Evolutionary conservation across 495 filamentous ascomycete genomes (phyloP).

Genomic region (Daldinia decipiens): DNA sequence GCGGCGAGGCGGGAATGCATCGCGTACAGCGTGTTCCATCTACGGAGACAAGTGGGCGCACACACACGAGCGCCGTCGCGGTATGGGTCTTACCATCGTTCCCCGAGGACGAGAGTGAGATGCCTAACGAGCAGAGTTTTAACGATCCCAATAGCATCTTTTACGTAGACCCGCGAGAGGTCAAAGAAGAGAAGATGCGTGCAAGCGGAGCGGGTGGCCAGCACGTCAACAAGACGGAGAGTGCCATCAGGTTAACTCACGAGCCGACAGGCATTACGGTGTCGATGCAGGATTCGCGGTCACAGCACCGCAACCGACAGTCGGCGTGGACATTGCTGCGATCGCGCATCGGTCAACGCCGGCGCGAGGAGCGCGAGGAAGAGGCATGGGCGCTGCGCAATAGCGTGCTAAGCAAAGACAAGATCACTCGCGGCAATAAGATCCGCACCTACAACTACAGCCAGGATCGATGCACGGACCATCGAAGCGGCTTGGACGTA

Average conservation of each 20-base stretch:
- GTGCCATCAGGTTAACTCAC: slow-evolving; percentile 92
- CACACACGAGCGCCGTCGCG: slow-evolving; percentile 90
- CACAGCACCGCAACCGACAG: slow-evolving; percentile 87
- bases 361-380: slow-evolving; percentile 87
- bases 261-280: slow-evolving; percentile 86
- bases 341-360: slow-evolving; percentile 80
- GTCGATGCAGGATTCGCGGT: slow-evolving; percentile 89
- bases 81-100: slow-evolving; percentile 92
- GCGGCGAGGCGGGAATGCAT: slow-evolving; percentile 92
- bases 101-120: slow-evolving; percentile 63
- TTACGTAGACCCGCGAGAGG: slow-evolving; percentile 87
- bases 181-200: slow-evolving; percentile 88
- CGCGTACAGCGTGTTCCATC: slow-evolving; percentile 91
- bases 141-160: slow-evolving; percentile 90
- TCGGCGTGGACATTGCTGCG: slow-evolving; percentile 87
- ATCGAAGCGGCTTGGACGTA: slow-evolving; percentile 83
- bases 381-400: slow-evolving; percentile 75
- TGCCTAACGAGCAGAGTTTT: slow-evolving; percentile 67
- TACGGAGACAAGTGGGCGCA: slow-evolving; percentile 89
- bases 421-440: slow-evolving; percentile 90
- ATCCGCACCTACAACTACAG: slow-evolving; percentile 94
- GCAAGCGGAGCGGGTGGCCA: slow-evolving; percentile 93
- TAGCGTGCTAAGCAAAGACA: slow-evolving; percentile 79
- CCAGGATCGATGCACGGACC: slow-evolving; percentile 94
- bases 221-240: slow-evolving; percentile 98